Percentiles rank a stretch among this genome's conserved stretches.
These are phyloP conservation scores for Lagenidium giganteum DNA, from an alignment of 352 stramenopile species.

Conservation along the genomic window DNA sequence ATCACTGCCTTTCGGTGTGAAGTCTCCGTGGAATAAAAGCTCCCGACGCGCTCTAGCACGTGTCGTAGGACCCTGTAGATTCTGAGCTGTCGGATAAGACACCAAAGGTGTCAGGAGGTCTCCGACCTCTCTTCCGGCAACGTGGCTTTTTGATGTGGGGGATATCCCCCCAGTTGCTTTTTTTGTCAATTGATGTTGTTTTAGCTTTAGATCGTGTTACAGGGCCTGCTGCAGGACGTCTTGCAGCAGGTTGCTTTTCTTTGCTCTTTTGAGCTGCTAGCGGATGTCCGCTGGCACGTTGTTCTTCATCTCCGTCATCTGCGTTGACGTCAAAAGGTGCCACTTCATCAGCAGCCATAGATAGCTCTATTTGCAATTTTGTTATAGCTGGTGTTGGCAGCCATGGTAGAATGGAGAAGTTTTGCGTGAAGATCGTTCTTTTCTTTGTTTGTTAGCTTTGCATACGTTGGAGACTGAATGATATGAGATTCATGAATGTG, in stretches of 20 bases:
- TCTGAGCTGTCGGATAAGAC: no score
- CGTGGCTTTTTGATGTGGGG: no score
- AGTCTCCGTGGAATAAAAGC: slow-evolving; percentile 13
- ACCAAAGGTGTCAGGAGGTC: no score
- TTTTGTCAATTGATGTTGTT: no score
- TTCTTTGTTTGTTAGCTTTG: slow-evolving; percentile 10
- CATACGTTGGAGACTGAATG: slow-evolving; percentile 10
- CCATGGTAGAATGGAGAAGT: slow-evolving; percentile 7
- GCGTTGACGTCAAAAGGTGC: slow-evolving; percentile 1
- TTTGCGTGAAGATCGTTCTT: slow-evolving; percentile 11
- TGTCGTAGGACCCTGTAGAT: not conserved
- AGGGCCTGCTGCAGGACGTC: not conserved
- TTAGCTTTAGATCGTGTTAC: no score
- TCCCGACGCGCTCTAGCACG: slow-evolving; percentile 6
- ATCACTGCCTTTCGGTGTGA: slow-evolving; percentile 9
- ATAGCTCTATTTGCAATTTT: slow-evolving; percentile 10
- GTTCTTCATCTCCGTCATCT: no score
- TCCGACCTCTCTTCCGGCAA: no score
- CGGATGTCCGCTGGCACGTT: no score
- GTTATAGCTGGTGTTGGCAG: slow-evolving; percentile 12
- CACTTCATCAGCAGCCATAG: not conserved
- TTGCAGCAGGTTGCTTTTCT: slow-evolving; percentile 2
- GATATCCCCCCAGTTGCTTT: no score
- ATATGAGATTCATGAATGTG: slow-evolving; percentile 17
- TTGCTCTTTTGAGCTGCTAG: no score